Percentiles rank a stretch among this genome's conserved stretches.
Conservation (phyloP, 192 early-diverging fungal species). For the Coemansia sp. region DNA sequence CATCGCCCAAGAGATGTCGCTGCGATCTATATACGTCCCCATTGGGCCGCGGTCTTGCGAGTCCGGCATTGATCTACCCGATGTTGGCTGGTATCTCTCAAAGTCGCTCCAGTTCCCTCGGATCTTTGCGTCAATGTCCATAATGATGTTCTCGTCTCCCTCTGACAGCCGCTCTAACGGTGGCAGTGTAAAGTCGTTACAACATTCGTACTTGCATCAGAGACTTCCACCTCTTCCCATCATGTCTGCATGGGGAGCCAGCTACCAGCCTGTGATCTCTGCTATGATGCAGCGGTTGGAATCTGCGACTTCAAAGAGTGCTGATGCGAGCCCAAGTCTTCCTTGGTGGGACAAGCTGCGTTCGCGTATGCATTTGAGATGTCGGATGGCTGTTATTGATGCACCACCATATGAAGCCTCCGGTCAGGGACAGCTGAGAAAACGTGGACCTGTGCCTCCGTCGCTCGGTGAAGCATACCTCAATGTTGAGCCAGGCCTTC, state of each 20-base stretch:
- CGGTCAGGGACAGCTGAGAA: background rate
- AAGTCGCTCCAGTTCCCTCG: constrained; percentile 51
- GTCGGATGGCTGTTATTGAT: constrained; percentile 45
- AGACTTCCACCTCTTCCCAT: constrained; percentile 37
- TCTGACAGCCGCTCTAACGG: background rate
- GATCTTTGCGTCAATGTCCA: constrained; percentile 35
- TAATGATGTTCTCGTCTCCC: constrained; percentile 41
- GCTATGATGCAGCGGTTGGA: constrained; percentile 54
- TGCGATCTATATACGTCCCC: constrained; percentile 42
- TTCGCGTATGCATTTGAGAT: constrained; percentile 37
- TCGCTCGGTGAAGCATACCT: background rate
- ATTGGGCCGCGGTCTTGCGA: constrained; percentile 32
- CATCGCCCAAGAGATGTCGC: constrained; percentile 29
- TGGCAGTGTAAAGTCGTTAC: constrained; percentile 6
- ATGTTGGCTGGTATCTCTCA: constrained; percentile 43
- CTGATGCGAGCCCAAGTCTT: constrained; percentile 47
- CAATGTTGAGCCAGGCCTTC: background rate
- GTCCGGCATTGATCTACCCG: constrained; percentile 17
- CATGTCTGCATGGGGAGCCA: constrained; percentile 51
- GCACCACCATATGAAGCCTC: constrained; percentile 2
- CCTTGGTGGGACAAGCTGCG: constrained; percentile 58
- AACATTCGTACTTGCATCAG: constrained; percentile 10
- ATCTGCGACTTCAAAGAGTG: constrained; percentile 40
- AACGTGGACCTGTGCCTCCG: background rate
- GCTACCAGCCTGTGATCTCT: constrained; percentile 51